phyloP scores from a whole-genome alignment of 1,139 yeast species.

The Lodderomyces metapsilosis region DNA sequence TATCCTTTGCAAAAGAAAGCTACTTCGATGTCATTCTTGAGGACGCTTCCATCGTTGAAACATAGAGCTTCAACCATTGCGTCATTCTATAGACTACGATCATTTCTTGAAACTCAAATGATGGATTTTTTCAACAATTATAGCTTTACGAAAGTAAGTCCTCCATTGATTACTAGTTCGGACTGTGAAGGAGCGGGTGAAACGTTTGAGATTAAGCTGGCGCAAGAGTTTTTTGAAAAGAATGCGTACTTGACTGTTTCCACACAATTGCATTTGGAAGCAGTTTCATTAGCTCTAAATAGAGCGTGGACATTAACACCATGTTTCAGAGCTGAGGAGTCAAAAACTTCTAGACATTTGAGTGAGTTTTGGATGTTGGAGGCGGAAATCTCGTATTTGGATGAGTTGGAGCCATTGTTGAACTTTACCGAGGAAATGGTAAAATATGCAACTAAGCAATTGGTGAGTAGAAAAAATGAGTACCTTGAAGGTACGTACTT shows the following conservation, averaged over 20 bases:
- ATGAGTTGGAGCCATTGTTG: conserved; percentile 59
- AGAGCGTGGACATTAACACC: conserved; percentile 91
- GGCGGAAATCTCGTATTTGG: conserved; percentile 76
- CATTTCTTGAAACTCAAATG: conserved; percentile 57
- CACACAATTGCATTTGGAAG: conserved; percentile 88
- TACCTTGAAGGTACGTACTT: conserved; percentile 40
- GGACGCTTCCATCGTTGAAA: conserved; percentile 71
- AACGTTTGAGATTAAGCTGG: conserved; percentile 54
- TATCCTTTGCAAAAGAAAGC: conserved; percentile 86
- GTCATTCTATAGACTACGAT: conserved; percentile 68
- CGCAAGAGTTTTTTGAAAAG: conserved; percentile 56
- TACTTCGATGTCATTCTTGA: conserved; percentile 62
- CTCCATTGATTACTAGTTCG: conserved; percentile 83
- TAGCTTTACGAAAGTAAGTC: conserved; percentile 69
- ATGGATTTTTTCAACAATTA: conserved; percentile 51
- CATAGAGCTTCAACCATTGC: conserved; percentile 70
- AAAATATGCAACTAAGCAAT: conserved; percentile 44
- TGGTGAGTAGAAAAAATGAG: conserved; percentile 28
- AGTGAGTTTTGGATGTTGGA: conserved; percentile 98
- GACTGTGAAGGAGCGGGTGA: conserved; percentile 99
- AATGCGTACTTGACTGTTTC: conserved; percentile 81
- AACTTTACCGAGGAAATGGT: conserved; percentile 69
- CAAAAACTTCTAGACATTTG: conserved; percentile 88
- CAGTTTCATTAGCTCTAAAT: conserved; percentile 67
- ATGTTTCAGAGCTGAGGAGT: conserved; percentile 89